phyloP scores from a whole-genome alignment of 805 yeast genomes.

The Schwanniomyces sp. region DNA sequence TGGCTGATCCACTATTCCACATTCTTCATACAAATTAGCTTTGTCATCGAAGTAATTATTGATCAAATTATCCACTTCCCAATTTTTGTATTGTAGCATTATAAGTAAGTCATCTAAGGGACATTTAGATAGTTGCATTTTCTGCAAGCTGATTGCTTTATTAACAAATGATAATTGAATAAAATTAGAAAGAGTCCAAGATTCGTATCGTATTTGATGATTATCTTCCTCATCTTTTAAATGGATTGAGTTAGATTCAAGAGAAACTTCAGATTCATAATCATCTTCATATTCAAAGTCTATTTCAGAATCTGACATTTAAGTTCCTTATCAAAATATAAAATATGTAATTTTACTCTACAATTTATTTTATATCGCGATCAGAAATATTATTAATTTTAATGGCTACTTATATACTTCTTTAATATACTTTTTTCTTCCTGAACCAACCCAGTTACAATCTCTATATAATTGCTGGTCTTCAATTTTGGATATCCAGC shows the following conservation, averaged over 20 bases:
- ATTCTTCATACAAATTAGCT: conserved; percentile 18
- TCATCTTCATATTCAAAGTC: conserved; percentile 13
- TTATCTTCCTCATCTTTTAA: background rate
- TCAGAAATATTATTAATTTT: background rate
- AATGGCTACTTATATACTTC: conserved; percentile 11
- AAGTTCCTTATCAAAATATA: background rate
- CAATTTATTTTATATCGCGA: too few relatives aligned
- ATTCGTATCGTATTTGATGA: conserved; percentile 14
- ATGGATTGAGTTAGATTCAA: conserved; percentile 6
- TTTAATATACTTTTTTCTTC: conserved; percentile 24
- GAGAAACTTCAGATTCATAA: conserved; percentile 11
- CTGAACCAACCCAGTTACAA: conserved; percentile 16
- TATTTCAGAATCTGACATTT: conserved; percentile 6
- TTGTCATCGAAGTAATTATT: conserved; percentile 35
- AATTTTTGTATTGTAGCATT: conserved; percentile 35
- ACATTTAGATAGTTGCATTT: conserved; percentile 26
- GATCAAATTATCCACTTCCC: conserved; percentile 42
- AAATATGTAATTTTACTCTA: background rate
- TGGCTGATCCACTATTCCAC: conserved; percentile 24
- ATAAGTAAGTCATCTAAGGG: conserved; percentile 29
- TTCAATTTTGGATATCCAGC: conserved; percentile 13
- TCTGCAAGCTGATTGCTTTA: conserved; percentile 19
- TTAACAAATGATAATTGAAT: conserved; percentile 22
- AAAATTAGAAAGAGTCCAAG: conserved; percentile 27
- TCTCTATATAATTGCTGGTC: conserved; percentile 7